phyloP scores from a whole-genome alignment of 495 filamentous ascomycete genomes.

The Penicillium maclennaniae region DNA sequence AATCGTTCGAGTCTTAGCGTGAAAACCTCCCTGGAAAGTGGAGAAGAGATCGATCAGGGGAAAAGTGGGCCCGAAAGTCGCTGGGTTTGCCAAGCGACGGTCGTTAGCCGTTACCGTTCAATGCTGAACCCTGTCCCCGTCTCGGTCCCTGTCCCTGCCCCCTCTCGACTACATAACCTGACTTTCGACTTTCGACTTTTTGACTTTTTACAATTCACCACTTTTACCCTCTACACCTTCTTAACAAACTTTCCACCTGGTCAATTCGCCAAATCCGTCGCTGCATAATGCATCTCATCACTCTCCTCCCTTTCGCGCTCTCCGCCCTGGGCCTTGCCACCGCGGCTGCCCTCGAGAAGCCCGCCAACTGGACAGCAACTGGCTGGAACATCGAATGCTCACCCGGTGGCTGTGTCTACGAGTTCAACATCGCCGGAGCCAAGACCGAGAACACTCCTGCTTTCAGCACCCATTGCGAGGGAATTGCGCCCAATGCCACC shows the following conservation, averaged over 20 bases:
- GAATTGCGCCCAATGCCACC: constrained; percentile 22
- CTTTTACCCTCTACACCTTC: too few relatives aligned
- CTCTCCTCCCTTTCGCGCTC: constrained; percentile 28
- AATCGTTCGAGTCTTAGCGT: neutral
- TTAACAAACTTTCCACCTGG: too few relatives aligned
- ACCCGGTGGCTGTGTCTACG: constrained; percentile 32
- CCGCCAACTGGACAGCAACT: constrained; percentile 22
- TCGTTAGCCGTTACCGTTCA: neutral
- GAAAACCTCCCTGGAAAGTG: neutral
- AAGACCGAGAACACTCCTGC: constrained; percentile 30
- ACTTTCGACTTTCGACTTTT: neutral
- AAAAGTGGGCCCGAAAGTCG: neutral
- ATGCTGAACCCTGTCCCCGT: neutral
- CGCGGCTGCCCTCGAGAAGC: constrained; percentile 11
- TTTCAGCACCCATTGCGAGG: constrained; percentile 40
- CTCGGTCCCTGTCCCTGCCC: neutral
- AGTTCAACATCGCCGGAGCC: constrained; percentile 33
- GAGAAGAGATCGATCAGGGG: neutral
- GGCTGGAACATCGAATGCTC: constrained; percentile 35
- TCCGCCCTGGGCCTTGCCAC: constrained; percentile 26
- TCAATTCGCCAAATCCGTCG: neutral
- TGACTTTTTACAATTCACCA: too few relatives aligned
- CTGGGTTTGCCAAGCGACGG: neutral
- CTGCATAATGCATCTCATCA: constrained; percentile 34
- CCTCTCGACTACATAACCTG: constrained; percentile 1